These are phyloP conservation scores for Misopates orontium DNA, from an alignment of 257 asterid genomes.

Conservation along the genomic window DNA sequence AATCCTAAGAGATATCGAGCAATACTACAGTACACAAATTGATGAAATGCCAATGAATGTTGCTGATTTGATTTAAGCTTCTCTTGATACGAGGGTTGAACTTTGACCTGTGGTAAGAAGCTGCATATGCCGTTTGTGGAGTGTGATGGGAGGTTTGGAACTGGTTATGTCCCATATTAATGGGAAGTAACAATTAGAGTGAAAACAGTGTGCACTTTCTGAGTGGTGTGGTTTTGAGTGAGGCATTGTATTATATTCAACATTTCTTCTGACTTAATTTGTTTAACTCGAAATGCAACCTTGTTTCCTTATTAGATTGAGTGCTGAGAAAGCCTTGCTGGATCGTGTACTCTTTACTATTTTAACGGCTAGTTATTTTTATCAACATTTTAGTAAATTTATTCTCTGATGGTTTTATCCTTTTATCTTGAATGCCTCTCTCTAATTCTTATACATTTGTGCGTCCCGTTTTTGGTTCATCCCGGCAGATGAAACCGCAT, in stretches of 20 bases:
- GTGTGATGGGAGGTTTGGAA: conserved; percentile 18
- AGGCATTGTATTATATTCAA: conserved; percentile 7
- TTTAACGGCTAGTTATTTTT: too few species aligned
- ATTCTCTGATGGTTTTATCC: too few species aligned
- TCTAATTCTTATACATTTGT: too few species aligned
- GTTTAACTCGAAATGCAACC: not conserved
- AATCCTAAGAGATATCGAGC: conserved; percentile 89
- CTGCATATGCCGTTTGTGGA: not conserved
- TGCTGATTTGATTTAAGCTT: conserved; percentile 67
- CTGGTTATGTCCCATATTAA: conserved; percentile 14
- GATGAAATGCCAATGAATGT: conserved; percentile 99
- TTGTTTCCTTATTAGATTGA: not conserved
- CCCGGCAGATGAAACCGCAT: too few species aligned
- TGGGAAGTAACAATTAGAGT: conserved; percentile 13
- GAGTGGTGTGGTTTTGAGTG: conserved; percentile 19
- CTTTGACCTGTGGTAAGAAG: not conserved
- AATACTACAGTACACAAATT: conserved; percentile 91
- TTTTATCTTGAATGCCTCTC: too few species aligned
- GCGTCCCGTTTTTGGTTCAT: too few species aligned
- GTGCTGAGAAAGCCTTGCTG: not conserved
- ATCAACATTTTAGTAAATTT: too few species aligned
- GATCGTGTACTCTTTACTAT: not conserved
- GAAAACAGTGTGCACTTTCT: conserved; percentile 17
- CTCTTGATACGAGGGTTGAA: not conserved
- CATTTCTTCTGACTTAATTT: not conserved